A percentile compares a stretch with the other conserved stretches of the same genome.
Evolutionary conservation across 179 eudicot genomes (phyloP).

Genomic region (Silene noctiflora): DNA sequence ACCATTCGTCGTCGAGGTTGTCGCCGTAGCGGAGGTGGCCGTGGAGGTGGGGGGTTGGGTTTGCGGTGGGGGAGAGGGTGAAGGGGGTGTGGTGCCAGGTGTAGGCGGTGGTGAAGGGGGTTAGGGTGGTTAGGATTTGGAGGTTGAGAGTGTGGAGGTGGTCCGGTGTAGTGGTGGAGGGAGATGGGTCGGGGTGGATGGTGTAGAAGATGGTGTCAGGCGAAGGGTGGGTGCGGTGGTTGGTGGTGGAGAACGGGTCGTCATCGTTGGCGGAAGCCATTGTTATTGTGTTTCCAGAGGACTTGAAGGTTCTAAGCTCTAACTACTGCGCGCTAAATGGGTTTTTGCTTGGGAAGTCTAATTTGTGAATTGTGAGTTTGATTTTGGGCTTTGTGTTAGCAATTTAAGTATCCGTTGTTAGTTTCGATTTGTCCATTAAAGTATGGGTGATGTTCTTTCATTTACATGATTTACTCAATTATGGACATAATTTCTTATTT

Average conservation of each 20-base stretch:
- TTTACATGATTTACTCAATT: no score
- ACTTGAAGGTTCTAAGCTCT: no score
- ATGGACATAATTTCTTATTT: no score
- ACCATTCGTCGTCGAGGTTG: slow-evolving; percentile 94
- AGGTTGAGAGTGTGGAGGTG: slow-evolving; percentile 53
- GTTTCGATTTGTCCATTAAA: no score
- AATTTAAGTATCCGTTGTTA: no score
- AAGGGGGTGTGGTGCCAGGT: slow-evolving; percentile 81
- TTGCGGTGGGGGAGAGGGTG: slow-evolving; percentile 34
- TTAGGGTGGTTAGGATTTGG: slow-evolving; percentile 34
- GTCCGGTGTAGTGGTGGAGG: slow-evolving; percentile 46
- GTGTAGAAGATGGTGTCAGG: slow-evolving; percentile 17
- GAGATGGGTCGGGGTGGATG: slow-evolving; percentile 45
- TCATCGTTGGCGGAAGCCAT: neutral
- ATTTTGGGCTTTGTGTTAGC: no score
- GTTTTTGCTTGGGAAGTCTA: no score
- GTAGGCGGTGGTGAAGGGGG: slow-evolving; percentile 57
- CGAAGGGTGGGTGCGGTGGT: neutral
- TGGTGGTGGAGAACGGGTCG: neutral
- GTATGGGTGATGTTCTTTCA: no score
- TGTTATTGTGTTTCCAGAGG: no score
- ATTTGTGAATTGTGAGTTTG: no score
- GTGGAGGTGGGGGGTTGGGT: slow-evolving; percentile 63
- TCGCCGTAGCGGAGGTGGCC: slow-evolving; percentile 74
- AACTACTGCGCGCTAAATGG: no score